Percentiles rank a stretch among this genome's conserved stretches.
Evolutionary conservation across 352 stramenopile genomes (phyloP).

Genomic region (Saprolegnia parasitica): DNA sequence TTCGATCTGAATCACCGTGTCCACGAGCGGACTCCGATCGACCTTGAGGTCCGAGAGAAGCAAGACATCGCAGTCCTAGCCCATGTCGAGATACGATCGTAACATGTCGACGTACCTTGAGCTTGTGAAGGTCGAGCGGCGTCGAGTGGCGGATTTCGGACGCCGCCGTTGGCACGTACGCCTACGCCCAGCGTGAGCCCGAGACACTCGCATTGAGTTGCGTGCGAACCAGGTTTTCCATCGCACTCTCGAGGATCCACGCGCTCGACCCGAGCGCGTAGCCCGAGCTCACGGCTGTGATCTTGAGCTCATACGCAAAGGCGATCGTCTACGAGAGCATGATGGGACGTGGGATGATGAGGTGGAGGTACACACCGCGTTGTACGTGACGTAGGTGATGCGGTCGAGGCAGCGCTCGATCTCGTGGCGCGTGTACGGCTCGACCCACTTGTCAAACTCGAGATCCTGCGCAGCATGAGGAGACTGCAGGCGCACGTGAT

Average conservation of each 20-base stretch:
- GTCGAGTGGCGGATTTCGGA: constrained; percentile 79
- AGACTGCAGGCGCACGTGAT: no score
- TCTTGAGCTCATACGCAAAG: constrained; percentile 58
- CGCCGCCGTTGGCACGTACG: constrained; percentile 69
- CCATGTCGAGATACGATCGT: background rate
- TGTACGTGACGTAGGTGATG: constrained; percentile 19
- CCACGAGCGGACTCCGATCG: constrained; percentile 63
- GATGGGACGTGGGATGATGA: background rate
- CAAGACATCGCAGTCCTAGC: constrained; percentile 75
- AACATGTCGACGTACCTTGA: background rate
- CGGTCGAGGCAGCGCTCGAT: constrained; percentile 23
- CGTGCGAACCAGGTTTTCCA: constrained; percentile 42
- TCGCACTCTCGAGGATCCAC: constrained; percentile 69
- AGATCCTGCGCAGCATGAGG: constrained; percentile 6
- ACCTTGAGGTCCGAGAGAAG: constrained; percentile 72
- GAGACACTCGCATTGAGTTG: no score
- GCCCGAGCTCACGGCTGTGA: constrained; percentile 73
- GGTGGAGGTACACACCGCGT: constrained; percentile 1
- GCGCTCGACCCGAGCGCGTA: constrained; percentile 61
- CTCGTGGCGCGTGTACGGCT: constrained; percentile 24
- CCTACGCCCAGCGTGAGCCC: background rate
- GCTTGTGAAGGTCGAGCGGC: constrained; percentile 63
- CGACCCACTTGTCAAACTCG: constrained; percentile 27
- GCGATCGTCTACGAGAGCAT: constrained; percentile 29
- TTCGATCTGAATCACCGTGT: constrained; percentile 57